Conservation (phyloP, 1,139 yeast species). For the Yamadazyma atlantica region DNA sequence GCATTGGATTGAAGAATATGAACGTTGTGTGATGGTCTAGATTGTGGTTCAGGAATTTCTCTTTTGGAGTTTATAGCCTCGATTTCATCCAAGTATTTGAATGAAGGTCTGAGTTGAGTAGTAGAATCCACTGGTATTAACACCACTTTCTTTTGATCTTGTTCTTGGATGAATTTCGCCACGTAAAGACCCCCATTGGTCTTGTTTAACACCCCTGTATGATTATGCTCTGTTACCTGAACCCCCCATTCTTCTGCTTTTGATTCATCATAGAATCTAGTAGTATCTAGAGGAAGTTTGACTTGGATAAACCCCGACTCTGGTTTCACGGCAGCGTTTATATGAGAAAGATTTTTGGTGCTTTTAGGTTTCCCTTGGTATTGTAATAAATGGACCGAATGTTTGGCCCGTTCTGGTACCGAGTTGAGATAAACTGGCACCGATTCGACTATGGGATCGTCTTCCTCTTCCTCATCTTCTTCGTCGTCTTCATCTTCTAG, state of each 20-base stretch:
- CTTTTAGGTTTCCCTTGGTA: slow-evolving; percentile 68
- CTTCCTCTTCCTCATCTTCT: slow-evolving; percentile 29
- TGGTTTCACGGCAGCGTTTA: slow-evolving; percentile 56
- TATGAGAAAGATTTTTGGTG: slow-evolving; percentile 35
- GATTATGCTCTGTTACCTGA: slow-evolving; percentile 55
- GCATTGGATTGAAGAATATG: slow-evolving; percentile 46
- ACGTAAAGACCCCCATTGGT: slow-evolving; percentile 53
- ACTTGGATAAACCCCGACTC: slow-evolving; percentile 59
- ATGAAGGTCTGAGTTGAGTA: slow-evolving; percentile 79
- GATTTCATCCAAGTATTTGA: slow-evolving; percentile 67
- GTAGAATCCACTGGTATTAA: slow-evolving; percentile 66
- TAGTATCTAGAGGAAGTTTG: slow-evolving; percentile 67
- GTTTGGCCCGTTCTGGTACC: slow-evolving; percentile 21
- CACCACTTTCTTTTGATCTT: slow-evolving; percentile 46
- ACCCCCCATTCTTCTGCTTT: slow-evolving; percentile 67
- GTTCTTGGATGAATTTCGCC: slow-evolving; percentile 26
- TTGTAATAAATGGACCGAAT: slow-evolving; percentile 50
- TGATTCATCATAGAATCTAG: slow-evolving; percentile 60
- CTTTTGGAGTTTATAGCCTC: slow-evolving; percentile 32
- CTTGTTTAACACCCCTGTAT: slow-evolving; percentile 65
- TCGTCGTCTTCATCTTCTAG: slow-evolving; percentile 11
- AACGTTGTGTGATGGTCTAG: slow-evolving; percentile 25
- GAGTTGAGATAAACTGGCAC: slow-evolving; percentile 58
- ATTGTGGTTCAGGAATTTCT: slow-evolving; percentile 26
- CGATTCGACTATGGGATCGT: slow-evolving; percentile 77